Evolutionary conservation across 106 monocot species (phyloP).

Genomic region (Dendrobium catenatum): DNA sequence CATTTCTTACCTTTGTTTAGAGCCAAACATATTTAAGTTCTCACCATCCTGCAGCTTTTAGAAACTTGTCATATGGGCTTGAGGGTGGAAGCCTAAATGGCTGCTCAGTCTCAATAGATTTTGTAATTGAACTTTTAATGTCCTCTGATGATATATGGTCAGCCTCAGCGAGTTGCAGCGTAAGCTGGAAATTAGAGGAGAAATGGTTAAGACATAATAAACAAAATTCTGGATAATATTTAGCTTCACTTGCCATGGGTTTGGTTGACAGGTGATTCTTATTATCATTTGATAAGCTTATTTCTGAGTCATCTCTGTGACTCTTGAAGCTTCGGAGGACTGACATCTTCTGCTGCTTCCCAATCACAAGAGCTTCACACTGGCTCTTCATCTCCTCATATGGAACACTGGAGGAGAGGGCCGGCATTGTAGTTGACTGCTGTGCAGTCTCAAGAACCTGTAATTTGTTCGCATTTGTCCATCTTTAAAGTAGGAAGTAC

Average conservation of each 20-base stretch:
- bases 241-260: conserved; percentile 23
- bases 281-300: conserved; percentile 1
- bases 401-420: conserved; percentile 44
- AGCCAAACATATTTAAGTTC: background rate
- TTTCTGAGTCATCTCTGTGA: conserved; percentile 22
- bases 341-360: conserved; percentile 94
- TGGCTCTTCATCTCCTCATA: conserved; percentile 94
- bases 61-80: conserved; percentile 94
- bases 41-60: conserved; percentile 78
- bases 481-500: background rate
- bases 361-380: conserved; percentile 85
- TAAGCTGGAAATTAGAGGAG: conserved; percentile 2
- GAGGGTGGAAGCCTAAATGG: conserved; percentile 87
- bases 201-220: background rate
- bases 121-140: conserved; percentile 18
- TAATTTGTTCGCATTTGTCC: conserved; percentile 1
- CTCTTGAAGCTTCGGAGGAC: conserved; percentile 76
- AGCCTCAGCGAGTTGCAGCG: conserved; percentile 7
- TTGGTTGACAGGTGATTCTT: conserved; percentile 5
- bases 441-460: conserved; percentile 83
- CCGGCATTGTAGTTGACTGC: conserved; percentile 45
- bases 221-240: background rate
- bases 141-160: conserved; percentile 9
- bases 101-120: conserved; percentile 35
- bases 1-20: background rate